phyloP scores from a whole-genome alignment of 345 rosid species.

The Dimocarpus longan region DNA sequence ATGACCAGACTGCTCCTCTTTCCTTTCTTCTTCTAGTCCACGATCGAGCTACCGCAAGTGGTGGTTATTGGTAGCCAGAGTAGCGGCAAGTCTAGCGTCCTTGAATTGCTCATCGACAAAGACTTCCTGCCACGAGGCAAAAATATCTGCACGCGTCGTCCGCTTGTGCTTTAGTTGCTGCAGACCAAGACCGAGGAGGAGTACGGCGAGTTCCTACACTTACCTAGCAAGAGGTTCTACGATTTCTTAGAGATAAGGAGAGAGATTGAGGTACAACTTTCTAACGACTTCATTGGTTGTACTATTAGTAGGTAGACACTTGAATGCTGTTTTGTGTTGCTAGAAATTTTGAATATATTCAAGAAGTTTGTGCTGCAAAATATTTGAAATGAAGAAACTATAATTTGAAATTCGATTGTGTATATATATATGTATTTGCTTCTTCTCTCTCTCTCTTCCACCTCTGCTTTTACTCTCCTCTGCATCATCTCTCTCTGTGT shows the following conservation, averaged over 20 bases:
- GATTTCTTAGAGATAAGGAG: constrained; percentile 95
- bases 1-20: too few relatives aligned
- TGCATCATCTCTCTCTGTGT: too few relatives aligned
- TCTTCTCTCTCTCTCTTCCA: too few relatives aligned
- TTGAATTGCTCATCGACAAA: constrained; percentile 94
- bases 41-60: constrained; percentile 96
- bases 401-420: too few relatives aligned
- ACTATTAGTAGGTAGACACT: neutral
- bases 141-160: constrained; percentile 95
- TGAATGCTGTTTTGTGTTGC: neutral
- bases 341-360: too few relatives aligned
- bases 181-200: constrained; percentile 88
- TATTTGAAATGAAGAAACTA: neutral
- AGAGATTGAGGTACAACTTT: constrained; percentile 72
- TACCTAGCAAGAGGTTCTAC: constrained; percentile 70
- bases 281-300: neutral
- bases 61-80: constrained; percentile 98
- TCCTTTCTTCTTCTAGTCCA: too few relatives aligned
- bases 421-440: too few relatives aligned
- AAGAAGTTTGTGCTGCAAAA: neutral
- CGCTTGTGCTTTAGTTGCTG: constrained; percentile 89
- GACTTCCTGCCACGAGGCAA: constrained; percentile 93
- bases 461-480: too few relatives aligned
- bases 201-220: constrained; percentile 94
- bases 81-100: constrained; percentile 98